Evolutionary conservation across 2,329 filamentous ascomycete species (phyloP).

Genomic region (Chrysoporthe austroafricana): DNA sequence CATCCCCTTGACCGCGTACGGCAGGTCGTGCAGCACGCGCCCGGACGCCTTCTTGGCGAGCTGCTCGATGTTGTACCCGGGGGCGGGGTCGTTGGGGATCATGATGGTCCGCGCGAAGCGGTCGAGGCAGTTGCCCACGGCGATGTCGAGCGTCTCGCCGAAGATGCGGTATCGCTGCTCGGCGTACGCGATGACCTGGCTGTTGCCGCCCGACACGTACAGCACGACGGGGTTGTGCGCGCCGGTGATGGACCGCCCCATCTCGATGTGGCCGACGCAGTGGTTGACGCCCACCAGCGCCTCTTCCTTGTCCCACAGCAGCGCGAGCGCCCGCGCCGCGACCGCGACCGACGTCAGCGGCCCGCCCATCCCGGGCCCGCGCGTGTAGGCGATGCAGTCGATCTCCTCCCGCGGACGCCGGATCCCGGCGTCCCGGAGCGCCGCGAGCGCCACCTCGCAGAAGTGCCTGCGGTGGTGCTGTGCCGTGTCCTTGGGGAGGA

Average conservation of each 20-base stretch:
- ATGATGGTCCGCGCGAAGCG: conserved; percentile 88
- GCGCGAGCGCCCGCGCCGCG: conserved; percentile 76
- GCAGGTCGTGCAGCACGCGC: conserved; percentile 77
- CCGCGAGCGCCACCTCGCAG: conserved; percentile 76
- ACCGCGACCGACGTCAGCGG: conserved; percentile 86
- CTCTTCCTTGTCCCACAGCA: conserved; percentile 79
- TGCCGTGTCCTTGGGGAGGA: conserved; percentile 95
- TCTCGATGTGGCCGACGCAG: conserved; percentile 98
- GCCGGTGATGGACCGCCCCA: conserved; percentile 92
- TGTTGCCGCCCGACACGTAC: conserved; percentile 78
- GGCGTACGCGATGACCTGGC: conserved; percentile 53
- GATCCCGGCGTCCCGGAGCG: conserved; percentile 71
- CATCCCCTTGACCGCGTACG: conserved; percentile 98
- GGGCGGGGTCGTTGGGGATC: conserved; percentile 94
- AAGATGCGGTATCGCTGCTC: conserved; percentile 96
- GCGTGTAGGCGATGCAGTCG: conserved; percentile 93
- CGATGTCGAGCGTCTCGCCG: conserved; percentile 95
- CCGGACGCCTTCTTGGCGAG: conserved; percentile 72
- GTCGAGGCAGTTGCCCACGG: conserved; percentile 96
- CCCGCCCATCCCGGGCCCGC: conserved; percentile 94
- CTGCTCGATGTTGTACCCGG: conserved; percentile 98
- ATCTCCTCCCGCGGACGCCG: conserved; percentile 62
- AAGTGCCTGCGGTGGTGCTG: conserved; percentile 89
- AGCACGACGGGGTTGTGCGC: conserved; percentile 91
- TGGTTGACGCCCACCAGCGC: conserved; percentile 92